Base-by-base conservation (phyloP, 805 yeast species). In the Zygosaccharomyces gambellarensis region DNA sequence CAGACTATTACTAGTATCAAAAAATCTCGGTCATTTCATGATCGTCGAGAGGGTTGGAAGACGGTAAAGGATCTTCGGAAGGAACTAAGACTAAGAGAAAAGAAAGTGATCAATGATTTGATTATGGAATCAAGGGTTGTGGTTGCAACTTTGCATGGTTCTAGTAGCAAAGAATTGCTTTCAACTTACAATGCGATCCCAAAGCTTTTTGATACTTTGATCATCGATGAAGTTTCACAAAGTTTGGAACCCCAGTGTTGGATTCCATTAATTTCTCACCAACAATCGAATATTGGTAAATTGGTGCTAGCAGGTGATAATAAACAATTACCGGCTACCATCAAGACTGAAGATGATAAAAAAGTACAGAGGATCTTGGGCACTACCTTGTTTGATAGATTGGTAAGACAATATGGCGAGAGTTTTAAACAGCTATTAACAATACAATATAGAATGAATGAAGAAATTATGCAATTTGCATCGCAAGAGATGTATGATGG, bases 181-280 rank as follows among this genome's bases (percentile, higher is more conserved):
- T 73, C 78, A 3, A 68, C 82, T 38, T 78, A 79, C 57, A 71
- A 64, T 5, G 65, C 63, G 1, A 56, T 50, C 1, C 62, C 68
- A 4, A 63, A 67, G 29, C 62, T 82, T 10, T 88, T 92, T 61
- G 88, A 87, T 55, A 81, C 95, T 0, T 73, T 92, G 29, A 86
- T 94, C 10, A 90, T 92, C 31, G 99, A 92, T 68, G 99, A 92
- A 67, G 97, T 92, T 0, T 89, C 97, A 0, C 99, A 92, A 65
- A 78, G 97, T 9, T 69, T 92, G 47, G 97, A 92, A 61, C 96
- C 97, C 1, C 96, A 92, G 56, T 90, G 97, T 60, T 90, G 97
- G 97, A 90, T 92, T 22, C 97, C 99, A 0, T 52, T 94, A 5
- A 73, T 89, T 3, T 77, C 78, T 34, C 92, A 87, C 59, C 68